phyloP scores from a whole-genome alignment of 208 protist species.

The Crithidia expoeki region DNA sequence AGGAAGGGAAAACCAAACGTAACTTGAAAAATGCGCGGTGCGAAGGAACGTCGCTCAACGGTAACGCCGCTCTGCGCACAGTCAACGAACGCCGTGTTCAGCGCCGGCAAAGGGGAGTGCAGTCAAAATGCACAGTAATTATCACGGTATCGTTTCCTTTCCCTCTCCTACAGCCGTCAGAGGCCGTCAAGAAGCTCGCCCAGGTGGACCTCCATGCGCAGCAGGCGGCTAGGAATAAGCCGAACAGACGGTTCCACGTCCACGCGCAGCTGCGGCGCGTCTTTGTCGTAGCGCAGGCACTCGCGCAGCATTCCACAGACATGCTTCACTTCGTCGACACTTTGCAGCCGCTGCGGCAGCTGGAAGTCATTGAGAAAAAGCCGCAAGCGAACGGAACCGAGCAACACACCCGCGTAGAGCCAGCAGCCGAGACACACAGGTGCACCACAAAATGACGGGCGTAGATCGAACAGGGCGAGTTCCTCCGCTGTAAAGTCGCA shows the following conservation, averaged over 20 bases:
- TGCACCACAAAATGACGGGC: constrained; percentile 10
- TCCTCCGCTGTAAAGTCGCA: constrained; percentile 15
- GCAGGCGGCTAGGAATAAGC: constrained; percentile 20
- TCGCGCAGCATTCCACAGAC: constrained; percentile 13
- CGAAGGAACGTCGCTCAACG: too few relatives aligned
- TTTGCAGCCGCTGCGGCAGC: constrained; percentile 16
- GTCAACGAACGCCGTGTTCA: too few relatives aligned
- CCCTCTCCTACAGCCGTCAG: not conserved
- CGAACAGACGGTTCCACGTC: constrained; percentile 1
- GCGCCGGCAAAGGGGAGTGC: too few relatives aligned
- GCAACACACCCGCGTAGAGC: constrained; percentile 28
- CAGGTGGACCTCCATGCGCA: constrained; percentile 23
- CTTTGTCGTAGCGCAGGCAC: not conserved
- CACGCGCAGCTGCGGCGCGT: constrained; percentile 3
- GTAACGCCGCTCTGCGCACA: too few relatives aligned
- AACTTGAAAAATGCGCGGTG: too few relatives aligned
- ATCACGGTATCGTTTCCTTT: too few relatives aligned
- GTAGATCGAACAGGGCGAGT: not conserved
- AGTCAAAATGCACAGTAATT: too few relatives aligned
- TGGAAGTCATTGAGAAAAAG: constrained; percentile 11
- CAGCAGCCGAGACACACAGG: constrained; percentile 25
- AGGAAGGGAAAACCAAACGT: too few relatives aligned
- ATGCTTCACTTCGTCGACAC: constrained; percentile 7
- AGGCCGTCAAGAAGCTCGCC: constrained; percentile 4
- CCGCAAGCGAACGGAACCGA: constrained; percentile 26